phyloP scores from a whole-genome alignment of 2,329 filamentous ascomycete genomes.

The Hortaea werneckii region DNA sequence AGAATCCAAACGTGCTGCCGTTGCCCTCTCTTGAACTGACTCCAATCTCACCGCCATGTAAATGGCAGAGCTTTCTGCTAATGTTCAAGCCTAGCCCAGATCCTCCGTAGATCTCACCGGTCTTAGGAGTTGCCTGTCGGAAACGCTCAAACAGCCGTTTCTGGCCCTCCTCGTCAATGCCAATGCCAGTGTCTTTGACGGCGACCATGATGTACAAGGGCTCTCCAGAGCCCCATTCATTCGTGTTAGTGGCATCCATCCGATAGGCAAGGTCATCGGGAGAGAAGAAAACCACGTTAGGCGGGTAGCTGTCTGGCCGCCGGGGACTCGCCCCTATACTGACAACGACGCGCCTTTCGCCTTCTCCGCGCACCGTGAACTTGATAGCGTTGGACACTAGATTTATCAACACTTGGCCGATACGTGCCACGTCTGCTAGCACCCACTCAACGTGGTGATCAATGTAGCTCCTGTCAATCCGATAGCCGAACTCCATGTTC shows the following conservation, averaged over 20 bases:
- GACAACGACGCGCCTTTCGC: conserved; percentile 16
- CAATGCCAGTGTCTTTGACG: conserved; percentile 35
- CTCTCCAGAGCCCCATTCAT: conserved; percentile 33
- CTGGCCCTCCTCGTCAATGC: conserved; percentile 31
- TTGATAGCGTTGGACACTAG: conserved; percentile 25
- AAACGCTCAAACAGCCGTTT: conserved; percentile 35
- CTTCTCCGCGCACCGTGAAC: conserved; percentile 19
- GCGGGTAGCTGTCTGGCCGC: conserved; percentile 32
- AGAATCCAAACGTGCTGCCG: conserved; percentile 36
- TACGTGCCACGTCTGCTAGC: conserved; percentile 19
- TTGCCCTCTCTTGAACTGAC: conserved; percentile 28
- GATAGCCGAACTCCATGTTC: conserved; percentile 19
- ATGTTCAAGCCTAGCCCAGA: conserved; percentile 38
- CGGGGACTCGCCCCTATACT: conserved; percentile 17
- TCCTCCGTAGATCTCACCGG: conserved; percentile 32
- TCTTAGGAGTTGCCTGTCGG: conserved; percentile 26
- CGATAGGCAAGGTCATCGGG: conserved; percentile 26
- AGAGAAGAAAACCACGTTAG: conserved; percentile 35
- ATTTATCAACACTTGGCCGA: conserved; percentile 24
- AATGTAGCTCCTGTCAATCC: conserved; percentile 18
- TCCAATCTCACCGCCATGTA: conserved; percentile 36
- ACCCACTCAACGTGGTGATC: conserved; percentile 13
- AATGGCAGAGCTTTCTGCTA: conserved; percentile 34
- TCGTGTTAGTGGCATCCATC: conserved; percentile 31
- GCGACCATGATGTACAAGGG: conserved; percentile 35